Evolutionary conservation across 495 filamentous ascomycete genomes (phyloP), one percentile per base, ranked within the genome.

Genomic region (Venustampulla echinocandica): DNA sequence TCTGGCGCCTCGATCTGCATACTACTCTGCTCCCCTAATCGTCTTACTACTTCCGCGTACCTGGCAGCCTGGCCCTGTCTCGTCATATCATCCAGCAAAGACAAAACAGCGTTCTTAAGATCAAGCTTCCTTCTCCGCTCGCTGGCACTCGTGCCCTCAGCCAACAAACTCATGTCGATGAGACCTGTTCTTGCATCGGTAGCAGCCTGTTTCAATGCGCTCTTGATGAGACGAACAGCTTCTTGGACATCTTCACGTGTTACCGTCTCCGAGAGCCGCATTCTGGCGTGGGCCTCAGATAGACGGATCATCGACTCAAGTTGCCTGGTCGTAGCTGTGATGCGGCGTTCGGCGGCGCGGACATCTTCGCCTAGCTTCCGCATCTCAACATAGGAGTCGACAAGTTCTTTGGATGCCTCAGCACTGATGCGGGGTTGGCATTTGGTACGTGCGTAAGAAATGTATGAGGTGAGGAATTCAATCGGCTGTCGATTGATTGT

Each of bases 271-370:
- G 85, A 81, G 9, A 98, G 73, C 21, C 92, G 81, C 92, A 98
- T 98, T 59, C 95, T 95, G 17, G 92, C 92, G 65, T 97, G 94
- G 11, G 92, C 90, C 71, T 98, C 92, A 1, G 90, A 71, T 2
- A 98, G 79, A 32, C 92, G 88, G 61, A 98, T 96, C 84, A 97
- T 97, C 25, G 82, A 89, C 65, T 98, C 92, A 27, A 98, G 70
- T 63, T 98, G 92, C 43, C 92, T 76, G 10, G 92, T 98, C 9
- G 92, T 98, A 37, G 92, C 92, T 1, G 92, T 98, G 64, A 98
- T 97, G 52, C 92, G 84, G 65, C 94, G 90, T 60, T 98, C 92
- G 1, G 83, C 73, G 10, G 90, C 79, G 20, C 92, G 88, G 38
- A 97, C 88, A 62, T 97, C 93, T 62, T 94, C 88, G 51, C 92